Percentiles rank a stretch among this genome's conserved stretches.
phyloP scores from a whole-genome alignment of 1,284 basidiomycete species.

The Moesziomyces parantarcticus region DNA sequence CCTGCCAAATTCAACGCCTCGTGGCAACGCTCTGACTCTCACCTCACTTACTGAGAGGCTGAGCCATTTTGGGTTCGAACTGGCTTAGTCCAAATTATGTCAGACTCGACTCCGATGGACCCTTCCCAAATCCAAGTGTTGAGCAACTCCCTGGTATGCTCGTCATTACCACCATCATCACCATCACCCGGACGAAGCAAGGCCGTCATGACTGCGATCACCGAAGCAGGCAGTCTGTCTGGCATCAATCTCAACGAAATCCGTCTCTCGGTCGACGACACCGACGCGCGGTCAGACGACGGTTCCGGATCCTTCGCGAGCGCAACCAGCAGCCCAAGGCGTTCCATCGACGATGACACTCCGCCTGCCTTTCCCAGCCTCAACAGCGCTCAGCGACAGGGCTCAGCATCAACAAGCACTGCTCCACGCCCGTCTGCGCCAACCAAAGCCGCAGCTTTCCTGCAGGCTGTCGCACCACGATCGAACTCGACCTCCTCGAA shows the following conservation, averaged over 20 bases:
- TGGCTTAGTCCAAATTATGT: neutral
- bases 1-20: too few species aligned
- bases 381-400: slow-evolving; percentile 79
- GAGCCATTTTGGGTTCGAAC: too few species aligned
- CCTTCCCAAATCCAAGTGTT: too few species aligned
- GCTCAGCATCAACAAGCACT: slow-evolving; percentile 42
- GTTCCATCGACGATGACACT: slow-evolving; percentile 69
- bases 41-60: too few species aligned
- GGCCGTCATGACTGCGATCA: slow-evolving; percentile 5
- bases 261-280: slow-evolving; percentile 7
- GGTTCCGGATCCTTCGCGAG: slow-evolving; percentile 26
- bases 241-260: slow-evolving; percentile 32
- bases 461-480: slow-evolving; percentile 36
- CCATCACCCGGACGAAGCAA: too few species aligned
- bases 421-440: neutral
- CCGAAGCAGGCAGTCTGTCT: slow-evolving; percentile 9
- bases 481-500: neutral
- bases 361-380: slow-evolving; percentile 86
- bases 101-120: neutral
- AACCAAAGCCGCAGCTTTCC: slow-evolving; percentile 16
- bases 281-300: slow-evolving; percentile 17
- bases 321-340: slow-evolving; percentile 15
- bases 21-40: too few species aligned
- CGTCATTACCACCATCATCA: too few species aligned
- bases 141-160: too few species aligned